Conservation (phyloP, 371 early-diverging fungal species). For the Mucor circinelloides region DNA sequence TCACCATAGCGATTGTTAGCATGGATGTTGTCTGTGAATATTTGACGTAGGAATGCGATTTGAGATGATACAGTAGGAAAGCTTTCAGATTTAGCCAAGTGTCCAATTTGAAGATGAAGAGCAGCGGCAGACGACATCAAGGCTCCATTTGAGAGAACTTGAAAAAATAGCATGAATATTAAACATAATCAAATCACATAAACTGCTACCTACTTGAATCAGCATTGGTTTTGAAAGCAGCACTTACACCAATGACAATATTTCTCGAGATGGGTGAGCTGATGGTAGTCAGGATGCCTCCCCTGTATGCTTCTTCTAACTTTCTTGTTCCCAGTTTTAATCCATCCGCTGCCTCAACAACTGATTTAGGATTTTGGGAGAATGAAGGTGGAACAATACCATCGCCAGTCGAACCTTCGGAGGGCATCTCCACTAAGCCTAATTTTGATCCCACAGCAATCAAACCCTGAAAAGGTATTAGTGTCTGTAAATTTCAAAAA, state of each 20-base stretch:
- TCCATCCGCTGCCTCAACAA: conserved; percentile 59
- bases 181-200: not conserved
- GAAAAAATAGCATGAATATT: not conserved
- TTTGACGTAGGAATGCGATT: conserved; percentile 58
- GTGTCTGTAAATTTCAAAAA: not conserved
- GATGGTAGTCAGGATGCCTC: conserved; percentile 60
- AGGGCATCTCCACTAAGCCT: conserved; percentile 61
- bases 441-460: conserved; percentile 56
- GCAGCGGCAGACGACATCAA: conserved; percentile 52
- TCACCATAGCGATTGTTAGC: conserved; percentile 31
- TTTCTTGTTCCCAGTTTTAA: conserved; percentile 61
- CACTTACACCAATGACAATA: conserved; percentile 48
- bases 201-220: not conserved
- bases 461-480: conserved; percentile 32
- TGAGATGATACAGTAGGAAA: conserved; percentile 70
- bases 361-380: conserved; percentile 26
- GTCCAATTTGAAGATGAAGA: conserved; percentile 64
- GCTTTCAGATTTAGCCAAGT: conserved; percentile 41
- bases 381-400: conserved; percentile 38
- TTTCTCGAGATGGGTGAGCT: conserved; percentile 50
- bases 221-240: conserved; percentile 3
- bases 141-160: conserved; percentile 24
- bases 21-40: conserved; percentile 34
- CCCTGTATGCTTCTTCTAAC: conserved; percentile 63
- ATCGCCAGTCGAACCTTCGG: conserved; percentile 58